A percentile compares a stretch with the other conserved stretches of the same genome.
Conservation (phyloP, 2,329 filamentous ascomycete species). For the Teratosphaeria destructans region DNA sequence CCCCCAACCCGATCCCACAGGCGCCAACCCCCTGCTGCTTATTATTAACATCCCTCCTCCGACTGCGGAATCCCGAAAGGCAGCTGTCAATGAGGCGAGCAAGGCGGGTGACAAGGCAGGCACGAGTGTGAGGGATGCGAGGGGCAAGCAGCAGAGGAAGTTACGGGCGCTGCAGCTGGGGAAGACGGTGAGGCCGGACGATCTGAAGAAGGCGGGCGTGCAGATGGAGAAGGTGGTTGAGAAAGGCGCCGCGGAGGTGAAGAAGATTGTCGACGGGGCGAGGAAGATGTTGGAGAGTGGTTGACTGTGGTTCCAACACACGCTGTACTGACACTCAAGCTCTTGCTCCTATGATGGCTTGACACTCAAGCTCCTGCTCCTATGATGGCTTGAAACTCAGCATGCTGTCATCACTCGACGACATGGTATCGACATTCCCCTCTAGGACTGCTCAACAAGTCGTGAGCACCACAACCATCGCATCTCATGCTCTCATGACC, state of each 20-base stretch:
- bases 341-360: neutral
- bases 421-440: neutral
- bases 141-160: conserved; percentile 40
- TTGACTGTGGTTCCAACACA: neutral
- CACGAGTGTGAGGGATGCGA: conserved; percentile 32
- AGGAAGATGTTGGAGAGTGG: conserved; percentile 35
- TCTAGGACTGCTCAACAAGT: neutral
- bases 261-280: conserved; percentile 38
- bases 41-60: conserved; percentile 47
- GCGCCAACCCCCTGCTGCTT: conserved; percentile 40
- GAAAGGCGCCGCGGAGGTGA: conserved; percentile 38
- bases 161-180: conserved; percentile 33
- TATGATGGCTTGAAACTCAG: neutral
- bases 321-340: neutral
- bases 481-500: neutral
- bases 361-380: neutral
- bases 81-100: conserved; percentile 21
- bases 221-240: conserved; percentile 43
- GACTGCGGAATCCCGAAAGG: conserved; percentile 42
- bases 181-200: conserved; percentile 36
- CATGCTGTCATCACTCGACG: neutral
- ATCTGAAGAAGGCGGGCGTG: conserved; percentile 38
- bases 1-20: conserved; percentile 40
- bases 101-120: conserved; percentile 35
- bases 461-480: neutral